Conservation (phyloP, 2,329 filamentous ascomycete species). For the Leptographium procerum region DNA sequence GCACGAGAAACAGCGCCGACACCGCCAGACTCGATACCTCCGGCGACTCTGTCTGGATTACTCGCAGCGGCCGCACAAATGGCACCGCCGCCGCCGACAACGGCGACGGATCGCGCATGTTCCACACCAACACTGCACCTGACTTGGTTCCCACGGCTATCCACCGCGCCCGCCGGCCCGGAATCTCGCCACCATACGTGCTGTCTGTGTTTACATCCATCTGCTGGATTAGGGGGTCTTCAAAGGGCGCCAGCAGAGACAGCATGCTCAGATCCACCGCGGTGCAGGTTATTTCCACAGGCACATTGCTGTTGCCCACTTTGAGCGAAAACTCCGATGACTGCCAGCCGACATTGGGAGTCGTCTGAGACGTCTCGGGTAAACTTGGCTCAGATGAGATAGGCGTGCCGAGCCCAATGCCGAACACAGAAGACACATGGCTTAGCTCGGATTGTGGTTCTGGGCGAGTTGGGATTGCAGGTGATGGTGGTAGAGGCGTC, state of each 20-base stretch:
- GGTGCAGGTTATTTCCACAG: conserved; percentile 53
- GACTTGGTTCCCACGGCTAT: conserved; percentile 69
- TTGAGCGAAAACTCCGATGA: conserved; percentile 46
- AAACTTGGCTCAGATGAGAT: neutral
- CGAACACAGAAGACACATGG: neutral
- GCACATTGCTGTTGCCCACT: neutral
- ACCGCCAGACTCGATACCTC: conserved; percentile 73
- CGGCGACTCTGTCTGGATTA: conserved; percentile 84
- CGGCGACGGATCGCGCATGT: conserved; percentile 53
- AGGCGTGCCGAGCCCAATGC: neutral
- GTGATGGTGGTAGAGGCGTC: neutral
- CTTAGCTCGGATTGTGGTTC: neutral
- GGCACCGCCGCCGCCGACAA: neutral
- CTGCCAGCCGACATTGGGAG: conserved; percentile 53
- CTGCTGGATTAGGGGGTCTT: conserved; percentile 56
- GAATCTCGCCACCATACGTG: conserved; percentile 49
- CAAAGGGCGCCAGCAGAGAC: conserved; percentile 57
- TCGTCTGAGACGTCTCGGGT: conserved; percentile 2
- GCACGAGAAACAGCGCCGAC: conserved; percentile 77
- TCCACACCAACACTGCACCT: conserved; percentile 74
- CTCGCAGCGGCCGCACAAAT: conserved; percentile 57
- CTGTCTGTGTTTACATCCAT: conserved; percentile 27
- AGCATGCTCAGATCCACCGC: conserved; percentile 65
- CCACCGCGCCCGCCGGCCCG: conserved; percentile 73
- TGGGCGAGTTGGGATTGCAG: neutral